Percentiles rank a stretch among this genome's conserved stretches.
These are phyloP conservation scores for Ramalina peruviana DNA, from an alignment of 495 filamentous ascomycete species.

Conservation along the genomic window DNA sequence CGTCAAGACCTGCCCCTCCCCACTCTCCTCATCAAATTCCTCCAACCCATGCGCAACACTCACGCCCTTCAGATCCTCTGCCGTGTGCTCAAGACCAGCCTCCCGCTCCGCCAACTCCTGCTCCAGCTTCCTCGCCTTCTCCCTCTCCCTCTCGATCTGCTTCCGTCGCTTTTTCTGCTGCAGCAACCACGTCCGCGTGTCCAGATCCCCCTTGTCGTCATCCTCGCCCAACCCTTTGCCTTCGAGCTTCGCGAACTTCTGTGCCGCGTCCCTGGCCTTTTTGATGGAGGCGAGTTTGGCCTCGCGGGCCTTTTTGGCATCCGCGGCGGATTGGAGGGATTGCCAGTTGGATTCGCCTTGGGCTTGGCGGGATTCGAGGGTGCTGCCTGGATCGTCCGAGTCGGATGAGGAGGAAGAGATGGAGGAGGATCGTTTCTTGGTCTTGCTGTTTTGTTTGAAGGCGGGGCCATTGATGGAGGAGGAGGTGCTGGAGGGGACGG, in stretches of 20 bases:
- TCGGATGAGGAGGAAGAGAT: constrained; percentile 29
- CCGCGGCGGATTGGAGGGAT: constrained; percentile 43
- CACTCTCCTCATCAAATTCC: constrained; percentile 50
- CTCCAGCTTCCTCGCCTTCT: constrained; percentile 44
- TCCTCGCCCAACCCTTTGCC: constrained; percentile 70
- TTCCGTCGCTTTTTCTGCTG: constrained; percentile 83
- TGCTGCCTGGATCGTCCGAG: constrained; percentile 52
- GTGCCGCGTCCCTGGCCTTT: constrained; percentile 72
- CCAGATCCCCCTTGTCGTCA: constrained; percentile 47
- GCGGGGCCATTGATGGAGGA: constrained; percentile 28
- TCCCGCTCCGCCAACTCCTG: constrained; percentile 61
- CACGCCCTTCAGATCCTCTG: constrained; percentile 72
- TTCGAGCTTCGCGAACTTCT: constrained; percentile 56
- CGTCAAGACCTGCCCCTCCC: constrained; percentile 72
- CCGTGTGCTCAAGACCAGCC: constrained; percentile 47
- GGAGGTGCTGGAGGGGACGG: constrained; percentile 47
- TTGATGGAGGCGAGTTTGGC: constrained; percentile 68
- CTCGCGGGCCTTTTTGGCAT: constrained; percentile 61
- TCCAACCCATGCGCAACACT: constrained; percentile 77
- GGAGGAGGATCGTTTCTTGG: constrained; percentile 15
- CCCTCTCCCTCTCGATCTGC: constrained; percentile 65
- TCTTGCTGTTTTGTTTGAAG: constrained; percentile 31
- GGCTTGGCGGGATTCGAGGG: constrained; percentile 67
- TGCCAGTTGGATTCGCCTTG: constrained; percentile 62
- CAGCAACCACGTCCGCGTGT: constrained; percentile 73